Conservation (phyloP, 306 rosid genomes). For the Argentina anserina region DNA sequence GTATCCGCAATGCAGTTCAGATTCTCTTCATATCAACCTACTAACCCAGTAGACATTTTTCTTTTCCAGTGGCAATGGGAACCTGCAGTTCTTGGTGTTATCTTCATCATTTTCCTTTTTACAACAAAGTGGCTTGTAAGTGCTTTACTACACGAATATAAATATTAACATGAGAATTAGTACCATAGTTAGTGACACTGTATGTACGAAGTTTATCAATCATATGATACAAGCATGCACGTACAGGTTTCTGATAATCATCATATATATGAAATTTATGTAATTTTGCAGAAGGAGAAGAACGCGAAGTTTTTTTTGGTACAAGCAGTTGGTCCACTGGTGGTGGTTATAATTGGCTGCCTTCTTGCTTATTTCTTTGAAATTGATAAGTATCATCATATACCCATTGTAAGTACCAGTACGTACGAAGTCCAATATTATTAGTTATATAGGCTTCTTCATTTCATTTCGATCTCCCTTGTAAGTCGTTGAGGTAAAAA, state of each 20-base stretch:
- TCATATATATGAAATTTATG: neutral
- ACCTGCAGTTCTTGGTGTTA: conserved; percentile 52
- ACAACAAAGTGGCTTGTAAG: conserved; percentile 50
- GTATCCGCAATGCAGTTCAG: too few species aligned
- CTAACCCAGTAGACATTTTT: too few species aligned
- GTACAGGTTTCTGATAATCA: neutral
- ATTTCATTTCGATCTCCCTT: too few species aligned
- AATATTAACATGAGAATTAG: neutral
- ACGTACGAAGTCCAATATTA: too few species aligned
- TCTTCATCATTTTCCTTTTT: conserved; percentile 50
- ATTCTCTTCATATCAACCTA: too few species aligned
- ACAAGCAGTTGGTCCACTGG: conserved; percentile 73
- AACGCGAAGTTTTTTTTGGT: conserved; percentile 80
- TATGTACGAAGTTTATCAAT: neutral
- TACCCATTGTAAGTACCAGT: conserved; percentile 50
- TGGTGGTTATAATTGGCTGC: conserved; percentile 46
- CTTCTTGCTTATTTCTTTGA: conserved; percentile 52
- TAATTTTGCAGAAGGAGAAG: conserved; percentile 44
- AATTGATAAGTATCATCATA: conserved; percentile 51
- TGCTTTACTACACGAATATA: conserved; percentile 1
- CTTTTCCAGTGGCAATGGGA: conserved; percentile 74
- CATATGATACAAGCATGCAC: neutral
- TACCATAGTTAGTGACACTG: neutral
- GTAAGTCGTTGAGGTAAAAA: too few species aligned
- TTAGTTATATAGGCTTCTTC: neutral